Base-by-base conservation (phyloP, 2,329 filamentous ascomycete genomes). In the Colletotrichum tropicale region DNA sequence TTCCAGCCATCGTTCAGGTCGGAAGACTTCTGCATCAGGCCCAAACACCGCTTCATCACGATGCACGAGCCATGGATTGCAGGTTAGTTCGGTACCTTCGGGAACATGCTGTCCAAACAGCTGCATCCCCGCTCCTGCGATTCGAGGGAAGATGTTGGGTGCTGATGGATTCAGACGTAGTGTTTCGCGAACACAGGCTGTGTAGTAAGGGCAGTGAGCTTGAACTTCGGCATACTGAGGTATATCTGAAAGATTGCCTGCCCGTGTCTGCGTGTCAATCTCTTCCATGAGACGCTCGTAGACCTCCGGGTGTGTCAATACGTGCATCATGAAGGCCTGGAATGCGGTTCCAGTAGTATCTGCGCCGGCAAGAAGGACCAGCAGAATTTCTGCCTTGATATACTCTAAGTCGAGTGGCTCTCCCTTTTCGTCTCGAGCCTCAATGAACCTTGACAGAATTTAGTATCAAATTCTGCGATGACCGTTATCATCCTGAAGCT, bases 341-440 rank as follows among this genome's bases (percentile, higher is more conserved):
- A 90, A 87, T 5, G 86, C 84, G 3, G 88, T 89, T 1, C 87
- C 88, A 0, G 88, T 90, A 6, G 88, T 90, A 76, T 90, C 88
- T 5, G 88, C 88, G 21, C 89, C 88, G 0, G 89, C 89, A 9
- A 90, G 82, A 18, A 89, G 82, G 5, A 90, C 87, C 0, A 90
- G 84, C 3, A 90, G 82, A 28, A 89, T 86, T 78, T 91, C 89
- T 1, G 88, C 88, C 77, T 88, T 89, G 82, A 90, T 87, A 77
- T 89, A 88, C 6, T 89, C 86, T 68, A 88, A 81, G 32, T 88
- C 84, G 0, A 90, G 81, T 1, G 88, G 87, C 71, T 87, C 82
- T 16, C 85, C 87, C 1, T 87, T 81, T 9, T 87, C 86, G 24
- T 86, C 86, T 10, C 84, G 82, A 0, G 86, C 86, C 26, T 88